These are phyloP conservation scores for Coelastrella sp. DNA, from an alignment of 139 green algal genomes.

Conservation along the genomic window DNA sequence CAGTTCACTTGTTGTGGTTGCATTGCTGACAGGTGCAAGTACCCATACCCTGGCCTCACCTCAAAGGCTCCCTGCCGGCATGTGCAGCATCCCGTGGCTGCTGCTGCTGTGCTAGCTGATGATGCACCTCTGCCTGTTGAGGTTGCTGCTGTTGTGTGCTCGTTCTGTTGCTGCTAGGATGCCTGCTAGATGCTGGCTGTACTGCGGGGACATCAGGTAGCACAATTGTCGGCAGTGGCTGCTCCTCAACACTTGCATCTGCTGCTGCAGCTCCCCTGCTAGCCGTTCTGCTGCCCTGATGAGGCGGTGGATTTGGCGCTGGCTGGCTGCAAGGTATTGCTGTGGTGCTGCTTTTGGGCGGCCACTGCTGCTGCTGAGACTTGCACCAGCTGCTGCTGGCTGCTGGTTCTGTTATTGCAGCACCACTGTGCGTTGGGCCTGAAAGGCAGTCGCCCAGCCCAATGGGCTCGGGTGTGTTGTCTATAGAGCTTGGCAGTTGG, in stretches of 20 bases:
- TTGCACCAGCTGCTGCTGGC: background rate
- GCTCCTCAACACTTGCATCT: background rate
- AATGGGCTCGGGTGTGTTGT: constrained; percentile 25
- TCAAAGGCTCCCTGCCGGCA: background rate
- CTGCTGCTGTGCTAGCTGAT: too few relatives aligned
- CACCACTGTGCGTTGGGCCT: too few relatives aligned
- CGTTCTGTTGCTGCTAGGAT: background rate
- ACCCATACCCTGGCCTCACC: too few relatives aligned
- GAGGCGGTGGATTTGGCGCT: background rate
- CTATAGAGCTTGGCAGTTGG: constrained; percentile 43
- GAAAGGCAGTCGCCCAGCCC: background rate
- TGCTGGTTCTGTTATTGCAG: background rate
- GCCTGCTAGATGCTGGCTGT: background rate
- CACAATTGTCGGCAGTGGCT: constrained; percentile 6
- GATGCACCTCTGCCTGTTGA: background rate
- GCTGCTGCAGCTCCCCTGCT: background rate
- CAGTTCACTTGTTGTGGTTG: too few relatives aligned
- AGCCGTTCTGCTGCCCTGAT: background rate
- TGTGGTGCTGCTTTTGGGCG: background rate
- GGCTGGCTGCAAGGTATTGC: background rate
- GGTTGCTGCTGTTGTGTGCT: background rate
- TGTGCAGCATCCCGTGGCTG: too few relatives aligned
- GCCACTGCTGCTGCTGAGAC: too few relatives aligned
- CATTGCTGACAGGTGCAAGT: too few relatives aligned
- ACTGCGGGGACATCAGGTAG: background rate